A percentile compares a stretch with the other conserved stretches of the same genome.
Conservation (phyloP, 108 stramenopile species). For the Licmophora abbreviata region DNA sequence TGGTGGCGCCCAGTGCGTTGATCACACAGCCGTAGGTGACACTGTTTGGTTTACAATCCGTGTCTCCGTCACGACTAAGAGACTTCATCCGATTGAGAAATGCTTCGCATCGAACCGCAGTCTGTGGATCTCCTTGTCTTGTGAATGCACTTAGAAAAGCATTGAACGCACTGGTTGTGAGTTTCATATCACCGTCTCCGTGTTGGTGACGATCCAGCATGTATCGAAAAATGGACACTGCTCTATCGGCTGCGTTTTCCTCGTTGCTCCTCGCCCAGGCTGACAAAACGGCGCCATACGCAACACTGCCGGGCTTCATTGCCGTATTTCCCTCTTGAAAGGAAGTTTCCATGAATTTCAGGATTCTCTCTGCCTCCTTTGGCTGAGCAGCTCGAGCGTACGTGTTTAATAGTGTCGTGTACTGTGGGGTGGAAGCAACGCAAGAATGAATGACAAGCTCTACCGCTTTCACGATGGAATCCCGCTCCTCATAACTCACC, state of each 20-base stretch:
- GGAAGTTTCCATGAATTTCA: conserved; percentile 52
- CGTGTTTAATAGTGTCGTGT: no score
- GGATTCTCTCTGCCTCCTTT: conserved; percentile 50
- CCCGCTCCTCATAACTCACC: no score
- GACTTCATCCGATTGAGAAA: conserved; percentile 39
- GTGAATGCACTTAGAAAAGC: no score
- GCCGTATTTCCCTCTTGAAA: conserved; percentile 36
- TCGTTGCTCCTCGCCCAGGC: conserved; percentile 24
- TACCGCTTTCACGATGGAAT: no score
- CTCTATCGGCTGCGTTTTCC: conserved; percentile 21
- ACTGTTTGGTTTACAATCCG: conserved; percentile 11
- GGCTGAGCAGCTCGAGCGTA: no score
- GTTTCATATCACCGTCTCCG: no score
- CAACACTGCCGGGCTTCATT: conserved; percentile 49
- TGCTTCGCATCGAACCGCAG: conserved; percentile 20
- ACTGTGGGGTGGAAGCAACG: no score
- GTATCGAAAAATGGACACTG: conserved; percentile 35
- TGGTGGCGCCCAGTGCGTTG: conserved; percentile 15
- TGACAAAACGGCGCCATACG: conserved; percentile 48
- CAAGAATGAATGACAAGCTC: no score
- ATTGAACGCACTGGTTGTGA: no score
- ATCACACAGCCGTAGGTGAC: conserved; percentile 35
- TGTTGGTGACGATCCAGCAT: conserved; percentile 41
- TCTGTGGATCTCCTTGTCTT: no score
- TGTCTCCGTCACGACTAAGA: conserved; percentile 12